Evolutionary conservation across 2,329 filamentous ascomycete genomes (phyloP).

Genomic region (Curvularia sp.): DNA sequence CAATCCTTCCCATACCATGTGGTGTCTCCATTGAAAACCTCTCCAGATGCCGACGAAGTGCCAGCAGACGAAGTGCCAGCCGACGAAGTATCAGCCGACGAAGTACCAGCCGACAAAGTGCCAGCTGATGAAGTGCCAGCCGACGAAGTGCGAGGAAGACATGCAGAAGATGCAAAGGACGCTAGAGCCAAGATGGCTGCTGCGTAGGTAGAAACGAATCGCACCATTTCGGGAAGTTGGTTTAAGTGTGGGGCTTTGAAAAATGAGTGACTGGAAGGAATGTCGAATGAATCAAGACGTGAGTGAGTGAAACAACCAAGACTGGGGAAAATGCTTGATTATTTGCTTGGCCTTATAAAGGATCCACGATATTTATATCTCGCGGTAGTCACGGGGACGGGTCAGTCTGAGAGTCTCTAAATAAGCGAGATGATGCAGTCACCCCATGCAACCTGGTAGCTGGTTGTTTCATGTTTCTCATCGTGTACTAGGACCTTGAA

Average conservation of each 20-base stretch:
- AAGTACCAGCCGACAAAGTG: too few species aligned
- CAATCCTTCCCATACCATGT: constrained; percentile 1
- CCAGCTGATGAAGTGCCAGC: background rate
- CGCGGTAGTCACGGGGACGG: background rate
- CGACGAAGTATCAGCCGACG: background rate
- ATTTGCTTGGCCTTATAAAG: constrained; percentile 1
- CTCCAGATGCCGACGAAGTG: background rate
- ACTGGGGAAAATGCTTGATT: constrained; percentile 1
- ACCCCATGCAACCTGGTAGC: background rate
- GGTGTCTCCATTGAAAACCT: background rate
- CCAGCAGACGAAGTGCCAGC: too few species aligned
- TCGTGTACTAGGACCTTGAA: background rate
- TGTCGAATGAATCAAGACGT: background rate
- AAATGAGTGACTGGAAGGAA: background rate
- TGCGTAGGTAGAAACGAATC: background rate
- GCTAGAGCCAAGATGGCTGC: constrained; percentile 1
- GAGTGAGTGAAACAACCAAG: constrained; percentile 1
- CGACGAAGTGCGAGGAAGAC: background rate
- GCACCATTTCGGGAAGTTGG: background rate
- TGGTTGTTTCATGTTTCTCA: background rate
- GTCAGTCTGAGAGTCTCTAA: too few species aligned
- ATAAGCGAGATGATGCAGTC: background rate
- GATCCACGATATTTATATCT: background rate
- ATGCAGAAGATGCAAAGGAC: background rate
- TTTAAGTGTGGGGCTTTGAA: background rate